These are phyloP conservation scores for Dictyostelium intermedium DNA, from an alignment of 78 protist species.

Conservation along the genomic window DNA sequence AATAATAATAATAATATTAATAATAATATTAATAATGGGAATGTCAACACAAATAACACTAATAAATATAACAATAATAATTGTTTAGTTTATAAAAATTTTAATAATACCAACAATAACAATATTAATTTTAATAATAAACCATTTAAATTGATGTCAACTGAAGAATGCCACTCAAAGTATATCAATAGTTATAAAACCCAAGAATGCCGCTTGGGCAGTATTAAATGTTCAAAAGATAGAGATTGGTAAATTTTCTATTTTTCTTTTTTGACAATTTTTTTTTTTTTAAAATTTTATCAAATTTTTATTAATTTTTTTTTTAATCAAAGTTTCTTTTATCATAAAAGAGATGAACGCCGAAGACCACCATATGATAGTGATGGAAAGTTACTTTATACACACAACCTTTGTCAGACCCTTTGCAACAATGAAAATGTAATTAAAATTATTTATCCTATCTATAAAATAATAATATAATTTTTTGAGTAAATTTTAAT, in stretches of 20 bases:
- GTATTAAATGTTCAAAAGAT: slow-evolving; percentile 31
- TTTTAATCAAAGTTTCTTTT: slow-evolving; percentile 21
- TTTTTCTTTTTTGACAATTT: not conserved
- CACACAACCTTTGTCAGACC: slow-evolving; percentile 11
- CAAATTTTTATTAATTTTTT: not conserved
- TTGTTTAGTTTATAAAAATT: not conserved
- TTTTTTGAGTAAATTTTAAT: no score
- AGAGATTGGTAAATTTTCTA: slow-evolving; percentile 56
- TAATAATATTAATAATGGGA: not conserved
- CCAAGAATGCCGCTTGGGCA: slow-evolving; percentile 12
- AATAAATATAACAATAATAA: not conserved
- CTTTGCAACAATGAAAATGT: slow-evolving; percentile 52
- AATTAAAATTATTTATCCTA: not conserved
- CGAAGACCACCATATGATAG: slow-evolving; percentile 60
- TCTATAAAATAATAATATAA: no score
- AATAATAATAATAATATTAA: not conserved
- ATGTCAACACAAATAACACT: not conserved
- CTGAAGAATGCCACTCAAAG: slow-evolving; percentile 16
- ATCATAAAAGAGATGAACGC: slow-evolving; percentile 57
- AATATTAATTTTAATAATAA: not conserved
- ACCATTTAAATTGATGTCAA: not conserved
- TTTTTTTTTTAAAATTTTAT: not conserved
- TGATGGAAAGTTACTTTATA: slow-evolving; percentile 14
- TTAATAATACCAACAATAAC: not conserved
- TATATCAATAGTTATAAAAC: slow-evolving; percentile 42